These are phyloP conservation scores for Metarhizium humberi DNA, from an alignment of 2,329 filamentous ascomycete genomes.

Conservation along the genomic window DNA sequence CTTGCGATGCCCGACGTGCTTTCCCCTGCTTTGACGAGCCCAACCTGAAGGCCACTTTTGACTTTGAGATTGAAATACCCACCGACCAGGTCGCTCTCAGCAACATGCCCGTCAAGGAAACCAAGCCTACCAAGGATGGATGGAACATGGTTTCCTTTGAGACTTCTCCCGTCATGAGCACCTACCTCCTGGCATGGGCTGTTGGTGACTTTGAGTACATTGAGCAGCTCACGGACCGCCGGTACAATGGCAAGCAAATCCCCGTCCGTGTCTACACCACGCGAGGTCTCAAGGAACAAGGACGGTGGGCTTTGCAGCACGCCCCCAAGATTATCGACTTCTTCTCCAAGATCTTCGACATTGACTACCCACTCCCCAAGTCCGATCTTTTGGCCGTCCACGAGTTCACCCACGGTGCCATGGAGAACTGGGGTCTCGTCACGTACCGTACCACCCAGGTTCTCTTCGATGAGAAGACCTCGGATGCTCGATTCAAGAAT, in stretches of 20 bases:
- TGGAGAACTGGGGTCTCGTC: conserved; percentile 96
- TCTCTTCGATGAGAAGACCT: conserved; percentile 88
- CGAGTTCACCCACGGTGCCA: conserved; percentile 80
- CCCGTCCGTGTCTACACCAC: conserved; percentile 96
- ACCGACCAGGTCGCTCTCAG: conserved; percentile 80
- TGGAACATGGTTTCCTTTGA: conserved; percentile 73
- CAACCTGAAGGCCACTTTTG: conserved; percentile 92
- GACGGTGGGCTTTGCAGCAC: conserved; percentile 79
- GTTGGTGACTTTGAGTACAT: conserved; percentile 96
- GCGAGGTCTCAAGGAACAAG: conserved; percentile 86
- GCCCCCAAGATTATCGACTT: conserved; percentile 91
- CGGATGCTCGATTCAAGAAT: conserved; percentile 85
- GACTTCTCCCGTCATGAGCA: conserved; percentile 82
- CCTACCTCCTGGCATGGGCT: conserved; percentile 85
- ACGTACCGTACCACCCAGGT: conserved; percentile 94
- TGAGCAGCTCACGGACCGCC: conserved; percentile 79
- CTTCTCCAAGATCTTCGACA: conserved; percentile 89
- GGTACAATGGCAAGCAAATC: conserved; percentile 83
- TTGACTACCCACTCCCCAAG: conserved; percentile 90
- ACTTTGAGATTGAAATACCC: conserved; percentile 86
- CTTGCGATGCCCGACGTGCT: conserved; percentile 85
- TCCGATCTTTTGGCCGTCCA: conserved; percentile 84
- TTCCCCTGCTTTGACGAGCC: conserved; percentile 99
- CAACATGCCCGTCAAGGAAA: conserved; percentile 86
- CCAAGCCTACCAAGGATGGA: conserved; percentile 48